A percentile compares a stretch with the other conserved stretches of the same genome.
These are phyloP conservation scores for Solanum ossicruentum DNA, from an alignment of 257 asterid genomes.

Conservation along the genomic window DNA sequence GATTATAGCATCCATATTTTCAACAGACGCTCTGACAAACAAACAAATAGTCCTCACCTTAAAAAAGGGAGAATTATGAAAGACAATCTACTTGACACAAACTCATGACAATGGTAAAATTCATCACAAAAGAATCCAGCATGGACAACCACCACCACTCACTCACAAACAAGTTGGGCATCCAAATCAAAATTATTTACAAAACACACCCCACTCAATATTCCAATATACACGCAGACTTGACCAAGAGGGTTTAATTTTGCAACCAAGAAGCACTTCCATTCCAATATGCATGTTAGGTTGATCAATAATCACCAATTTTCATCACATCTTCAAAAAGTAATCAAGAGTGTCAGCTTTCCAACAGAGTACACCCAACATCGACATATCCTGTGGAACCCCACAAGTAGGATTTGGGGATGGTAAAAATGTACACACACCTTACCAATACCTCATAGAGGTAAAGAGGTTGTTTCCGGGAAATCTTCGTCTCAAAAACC, in stretches of 20 bases:
- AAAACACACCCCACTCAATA: background rate
- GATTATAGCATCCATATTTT: background rate
- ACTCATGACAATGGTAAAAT: background rate
- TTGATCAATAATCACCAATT: background rate
- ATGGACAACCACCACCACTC: background rate
- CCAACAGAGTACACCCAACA: background rate
- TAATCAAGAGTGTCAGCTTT: background rate
- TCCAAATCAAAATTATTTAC: background rate
- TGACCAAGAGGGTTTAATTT: background rate
- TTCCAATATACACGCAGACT: background rate
- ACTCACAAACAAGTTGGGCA: background rate
- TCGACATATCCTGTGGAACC: too few species aligned
- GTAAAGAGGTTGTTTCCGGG: too few species aligned
- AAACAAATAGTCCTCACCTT: background rate
- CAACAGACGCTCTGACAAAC: background rate
- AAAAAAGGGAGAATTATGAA: background rate
- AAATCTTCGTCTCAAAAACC: too few species aligned
- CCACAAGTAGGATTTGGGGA: too few species aligned
- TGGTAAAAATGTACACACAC: too few species aligned
- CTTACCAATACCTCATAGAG: too few species aligned
- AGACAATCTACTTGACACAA: background rate
- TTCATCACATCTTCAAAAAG: background rate
- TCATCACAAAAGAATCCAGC: background rate
- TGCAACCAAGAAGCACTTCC: background rate
- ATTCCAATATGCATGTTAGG: background rate